Evolutionary conservation across 176 grass and related monocot species (phyloP).

Genomic region (maize (Zea mays)): DNA sequence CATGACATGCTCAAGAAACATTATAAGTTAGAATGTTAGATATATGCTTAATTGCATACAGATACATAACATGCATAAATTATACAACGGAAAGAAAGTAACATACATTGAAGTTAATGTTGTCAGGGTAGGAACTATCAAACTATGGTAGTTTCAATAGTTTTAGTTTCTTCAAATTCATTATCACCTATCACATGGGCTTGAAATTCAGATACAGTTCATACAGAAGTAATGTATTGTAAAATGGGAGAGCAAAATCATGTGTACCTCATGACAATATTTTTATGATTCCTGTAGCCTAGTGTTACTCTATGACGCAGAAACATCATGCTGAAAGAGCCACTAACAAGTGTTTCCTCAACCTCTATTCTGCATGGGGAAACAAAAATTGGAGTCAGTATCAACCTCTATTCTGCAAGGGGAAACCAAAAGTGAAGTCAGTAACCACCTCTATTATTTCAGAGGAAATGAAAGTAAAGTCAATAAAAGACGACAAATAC

Average conservation of each 20-base stretch:
- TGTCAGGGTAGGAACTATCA: constrained; percentile 14
- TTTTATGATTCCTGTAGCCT: constrained; percentile 89
- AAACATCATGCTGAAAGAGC: constrained; percentile 97
- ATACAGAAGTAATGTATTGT: not conserved
- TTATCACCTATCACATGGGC: not conserved
- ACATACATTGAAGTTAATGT: constrained; percentile 16
- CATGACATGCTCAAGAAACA: not conserved
- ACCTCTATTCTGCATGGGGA: constrained; percentile 72
- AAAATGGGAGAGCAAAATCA: constrained; percentile 14
- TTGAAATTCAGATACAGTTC: not conserved
- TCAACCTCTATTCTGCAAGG: constrained; percentile 77
- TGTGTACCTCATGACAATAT: constrained; percentile 86
- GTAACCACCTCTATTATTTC: constrained; percentile 76
- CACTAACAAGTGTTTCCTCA: constrained; percentile 83
- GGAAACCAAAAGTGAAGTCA: constrained; percentile 14
- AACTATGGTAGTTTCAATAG: constrained; percentile 18
- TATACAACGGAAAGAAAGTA: not conserved
- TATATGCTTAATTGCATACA: not conserved
- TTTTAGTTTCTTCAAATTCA: constrained; percentile 31
- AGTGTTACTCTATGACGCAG: constrained; percentile 85
- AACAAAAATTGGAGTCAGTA: constrained; percentile 21
- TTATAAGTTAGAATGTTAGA: not conserved
- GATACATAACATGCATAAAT: constrained; percentile 21
- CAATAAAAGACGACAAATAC: constrained; percentile 3
- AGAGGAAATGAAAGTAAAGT: constrained; percentile 17